A percentile compares a stretch with the other conserved stretches of the same genome.
Evolutionary conservation across 2,329 filamentous ascomycete species (phyloP).

Genomic region (Venturia pyrina): DNA sequence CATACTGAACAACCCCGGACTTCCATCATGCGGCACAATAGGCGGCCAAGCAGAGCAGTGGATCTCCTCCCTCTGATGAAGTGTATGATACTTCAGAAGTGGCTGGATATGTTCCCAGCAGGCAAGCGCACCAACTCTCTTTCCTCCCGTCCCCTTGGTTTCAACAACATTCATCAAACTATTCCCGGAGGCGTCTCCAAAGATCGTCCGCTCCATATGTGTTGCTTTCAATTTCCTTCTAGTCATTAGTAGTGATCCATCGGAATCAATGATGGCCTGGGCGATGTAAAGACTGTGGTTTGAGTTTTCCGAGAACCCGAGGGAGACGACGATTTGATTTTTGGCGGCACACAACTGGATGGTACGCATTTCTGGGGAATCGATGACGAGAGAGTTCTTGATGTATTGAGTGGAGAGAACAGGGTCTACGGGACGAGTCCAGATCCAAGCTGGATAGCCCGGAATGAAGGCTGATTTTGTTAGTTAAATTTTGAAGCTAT

Average conservation of each 20-base stretch:
- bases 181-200: conserved; percentile 28
- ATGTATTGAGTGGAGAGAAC: conserved; percentile 32
- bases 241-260: conserved; percentile 27
- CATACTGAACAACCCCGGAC: conserved; percentile 27
- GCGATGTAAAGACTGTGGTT: conserved; percentile 31
- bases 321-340: conserved; percentile 25
- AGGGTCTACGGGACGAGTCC: conserved; percentile 33
- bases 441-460: conserved; percentile 33
- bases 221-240: conserved; percentile 34
- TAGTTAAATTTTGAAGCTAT: neutral
- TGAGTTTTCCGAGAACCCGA: conserved; percentile 31
- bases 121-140: conserved; percentile 24
- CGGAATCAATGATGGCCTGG: conserved; percentile 27
- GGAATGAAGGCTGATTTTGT: conserved; percentile 27
- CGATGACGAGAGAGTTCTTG: conserved; percentile 31
- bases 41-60: conserved; percentile 34
- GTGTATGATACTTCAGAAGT: conserved; percentile 32
- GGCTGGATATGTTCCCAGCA: conserved; percentile 36
- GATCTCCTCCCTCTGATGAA: conserved; percentile 28
- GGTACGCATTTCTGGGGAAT: conserved; percentile 32
- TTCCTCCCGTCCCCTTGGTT: conserved; percentile 20
- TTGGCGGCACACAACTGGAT: conserved; percentile 29
- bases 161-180: conserved; percentile 27
- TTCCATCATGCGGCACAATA: conserved; percentile 21
- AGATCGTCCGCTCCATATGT: conserved; percentile 34